These are phyloP conservation scores for Fraxinus greggii DNA, from an alignment of 305 asterid genomes.

Conservation along the genomic window DNA sequence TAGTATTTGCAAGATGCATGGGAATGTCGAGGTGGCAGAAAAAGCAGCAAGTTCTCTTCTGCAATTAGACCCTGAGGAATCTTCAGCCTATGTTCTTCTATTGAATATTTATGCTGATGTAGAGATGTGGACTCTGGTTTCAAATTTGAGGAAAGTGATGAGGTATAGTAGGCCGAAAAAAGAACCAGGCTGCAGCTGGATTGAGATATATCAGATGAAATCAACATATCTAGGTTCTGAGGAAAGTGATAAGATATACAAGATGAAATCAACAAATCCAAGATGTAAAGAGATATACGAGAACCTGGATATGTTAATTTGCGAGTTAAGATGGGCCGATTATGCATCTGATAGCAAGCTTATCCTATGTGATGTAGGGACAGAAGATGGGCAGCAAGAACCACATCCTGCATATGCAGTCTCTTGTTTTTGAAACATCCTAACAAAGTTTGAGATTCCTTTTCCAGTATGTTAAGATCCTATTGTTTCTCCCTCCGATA, in stretches of 20 bases:
- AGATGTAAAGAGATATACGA: slow-evolving; percentile 59
- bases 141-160: slow-evolving; percentile 69
- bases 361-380: slow-evolving; percentile 13
- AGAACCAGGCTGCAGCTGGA: slow-evolving; percentile 98
- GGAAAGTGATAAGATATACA: slow-evolving; percentile 62
- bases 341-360: slow-evolving; percentile 22
- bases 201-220: slow-evolving; percentile 34
- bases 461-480: neutral
- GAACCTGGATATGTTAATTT: slow-evolving; percentile 41
- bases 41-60: slow-evolving; percentile 63
- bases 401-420: slow-evolving; percentile 9
- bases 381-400: slow-evolving; percentile 28
- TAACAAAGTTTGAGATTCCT: slow-evolving; percentile 2
- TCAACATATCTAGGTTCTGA: slow-evolving; percentile 24
- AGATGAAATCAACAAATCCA: slow-evolving; percentile 34
- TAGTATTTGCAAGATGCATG: slow-evolving; percentile 70
- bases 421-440: slow-evolving; percentile 1
- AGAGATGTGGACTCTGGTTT: slow-evolving; percentile 81
- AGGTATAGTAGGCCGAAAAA: slow-evolving; percentile 57
- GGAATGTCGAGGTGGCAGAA: slow-evolving; percentile 82
- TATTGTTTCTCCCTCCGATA: neutral
- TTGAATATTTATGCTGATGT: slow-evolving; percentile 77
- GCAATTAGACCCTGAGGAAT: slow-evolving; percentile 67
- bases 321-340: slow-evolving; percentile 57
- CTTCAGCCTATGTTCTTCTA: slow-evolving; percentile 66